Conservation (phyloP, 345 rosid genomes). For the Linum lewisii region DNA sequence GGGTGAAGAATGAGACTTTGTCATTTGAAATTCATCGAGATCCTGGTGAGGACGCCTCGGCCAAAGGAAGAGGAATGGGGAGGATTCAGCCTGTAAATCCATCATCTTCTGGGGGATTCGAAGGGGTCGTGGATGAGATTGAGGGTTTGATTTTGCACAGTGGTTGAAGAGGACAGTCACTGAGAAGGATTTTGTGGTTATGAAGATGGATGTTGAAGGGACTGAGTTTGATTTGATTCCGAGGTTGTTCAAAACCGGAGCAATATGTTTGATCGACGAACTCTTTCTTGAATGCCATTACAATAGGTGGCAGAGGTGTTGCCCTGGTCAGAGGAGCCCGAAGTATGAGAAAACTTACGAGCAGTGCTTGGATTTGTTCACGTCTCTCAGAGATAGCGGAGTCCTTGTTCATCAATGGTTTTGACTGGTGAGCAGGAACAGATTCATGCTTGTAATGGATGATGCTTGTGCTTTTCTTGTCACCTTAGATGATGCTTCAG, state of each 20-base stretch:
- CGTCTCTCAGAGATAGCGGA: conserved; percentile 73
- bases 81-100: conserved; percentile 66
- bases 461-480: background rate
- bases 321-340: conserved; percentile 84
- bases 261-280: conserved; percentile 89
- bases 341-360: conserved; percentile 75
- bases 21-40: conserved; percentile 74
- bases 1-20: conserved; percentile 91
- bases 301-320: conserved; percentile 96
- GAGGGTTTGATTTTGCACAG: conserved; percentile 87
- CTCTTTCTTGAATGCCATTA: conserved; percentile 95
- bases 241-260: conserved; percentile 66
- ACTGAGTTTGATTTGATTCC: conserved; percentile 93
- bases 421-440: conserved; percentile 24
- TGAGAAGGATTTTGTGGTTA: conserved; percentile 82
- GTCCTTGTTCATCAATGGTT: conserved; percentile 99
- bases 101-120: conserved; percentile 12
- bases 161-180: conserved; percentile 81
- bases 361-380: conserved; percentile 75
- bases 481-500: background rate
- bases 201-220: conserved; percentile 99
- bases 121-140: conserved; percentile 59
- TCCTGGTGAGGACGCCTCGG: conserved; percentile 51
- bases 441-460: background rate
- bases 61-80: conserved; percentile 90